Conservation (phyloP, 768 basidiomycete genomes). For the Mrakia blollopis region DNA sequence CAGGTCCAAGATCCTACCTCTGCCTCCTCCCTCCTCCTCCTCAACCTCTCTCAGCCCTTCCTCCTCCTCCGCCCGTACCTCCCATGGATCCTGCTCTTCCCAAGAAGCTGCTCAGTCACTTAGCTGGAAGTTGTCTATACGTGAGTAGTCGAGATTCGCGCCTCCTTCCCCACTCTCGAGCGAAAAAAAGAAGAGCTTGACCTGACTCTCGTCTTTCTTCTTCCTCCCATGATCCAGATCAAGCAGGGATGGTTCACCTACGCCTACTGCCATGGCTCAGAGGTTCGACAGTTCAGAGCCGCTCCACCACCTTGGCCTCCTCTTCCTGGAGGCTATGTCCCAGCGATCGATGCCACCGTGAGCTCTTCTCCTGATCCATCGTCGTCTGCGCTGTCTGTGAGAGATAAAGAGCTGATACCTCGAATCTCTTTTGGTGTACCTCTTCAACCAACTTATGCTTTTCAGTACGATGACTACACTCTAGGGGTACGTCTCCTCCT, state of each 20-base stretch:
- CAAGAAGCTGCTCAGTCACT: conserved; percentile 66
- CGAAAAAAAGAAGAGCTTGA: conserved; percentile 45
- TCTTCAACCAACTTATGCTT: conserved; percentile 34
- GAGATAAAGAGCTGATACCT: conserved; percentile 31
- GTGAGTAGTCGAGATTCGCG: conserved; percentile 56
- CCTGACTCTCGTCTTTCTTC: background rate
- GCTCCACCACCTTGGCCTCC: conserved; percentile 60
- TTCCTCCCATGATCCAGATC: conserved; percentile 12
- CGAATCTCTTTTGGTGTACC: conserved; percentile 37
- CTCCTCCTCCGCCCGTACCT: conserved; percentile 4
- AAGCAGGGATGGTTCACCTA: conserved; percentile 96
- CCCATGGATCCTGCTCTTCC: conserved; percentile 20
- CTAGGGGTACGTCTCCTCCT: conserved; percentile 36
- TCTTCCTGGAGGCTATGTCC: conserved; percentile 60
- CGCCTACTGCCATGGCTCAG: conserved; percentile 76
- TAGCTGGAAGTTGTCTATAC: conserved; percentile 76
- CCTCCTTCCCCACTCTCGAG: background rate
- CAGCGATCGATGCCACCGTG: conserved; percentile 80
- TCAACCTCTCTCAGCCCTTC: background rate
- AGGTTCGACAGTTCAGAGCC: conserved; percentile 95
- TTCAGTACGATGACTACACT: conserved; percentile 43
- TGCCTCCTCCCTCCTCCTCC: conserved; percentile 25
- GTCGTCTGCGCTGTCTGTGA: background rate
- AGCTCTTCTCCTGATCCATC: conserved; percentile 35
- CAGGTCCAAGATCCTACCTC: conserved; percentile 18